These are phyloP conservation scores for Nevesoporus exiguus DNA, from an alignment of 768 basidiomycete genomes.

Conservation along the genomic window DNA sequence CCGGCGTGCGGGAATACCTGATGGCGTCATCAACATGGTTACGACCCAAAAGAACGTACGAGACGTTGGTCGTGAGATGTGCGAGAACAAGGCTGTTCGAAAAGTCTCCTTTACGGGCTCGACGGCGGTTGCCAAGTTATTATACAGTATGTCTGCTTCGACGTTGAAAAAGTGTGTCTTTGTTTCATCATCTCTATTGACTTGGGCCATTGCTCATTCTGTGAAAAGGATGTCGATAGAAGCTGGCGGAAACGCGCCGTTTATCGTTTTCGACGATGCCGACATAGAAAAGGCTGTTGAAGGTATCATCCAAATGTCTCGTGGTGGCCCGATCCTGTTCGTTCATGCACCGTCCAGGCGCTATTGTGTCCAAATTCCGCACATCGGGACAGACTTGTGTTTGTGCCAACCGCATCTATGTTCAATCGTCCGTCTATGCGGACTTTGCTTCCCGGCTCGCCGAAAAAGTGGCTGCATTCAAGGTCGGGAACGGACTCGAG, in stretches of 20 bases:
- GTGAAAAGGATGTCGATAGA: constrained; percentile 61
- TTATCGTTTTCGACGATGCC: constrained; percentile 97
- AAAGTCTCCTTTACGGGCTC: constrained; percentile 94
- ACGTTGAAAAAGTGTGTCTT: constrained; percentile 75
- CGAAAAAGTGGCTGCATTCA: constrained; percentile 78
- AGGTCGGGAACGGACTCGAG: constrained; percentile 85
- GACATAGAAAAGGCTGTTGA: constrained; percentile 90
- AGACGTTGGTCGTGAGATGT: constrained; percentile 93
- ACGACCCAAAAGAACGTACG: constrained; percentile 80
- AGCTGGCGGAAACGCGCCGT: constrained; percentile 92
- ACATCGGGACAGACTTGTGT: constrained; percentile 80
- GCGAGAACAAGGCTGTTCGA: constrained; percentile 78
- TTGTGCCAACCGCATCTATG: constrained; percentile 89
- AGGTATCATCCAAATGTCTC: constrained; percentile 40
- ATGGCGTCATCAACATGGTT: constrained; percentile 93
- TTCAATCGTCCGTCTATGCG: constrained; percentile 88
- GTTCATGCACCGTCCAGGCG: constrained; percentile 42
- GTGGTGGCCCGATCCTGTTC: neutral
- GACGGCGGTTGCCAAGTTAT: constrained; percentile 71
- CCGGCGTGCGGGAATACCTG: constrained; percentile 86
- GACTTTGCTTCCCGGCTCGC: constrained; percentile 87
- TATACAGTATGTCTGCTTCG: constrained; percentile 68
- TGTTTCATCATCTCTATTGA: neutral
- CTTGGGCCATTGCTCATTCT: neutral
- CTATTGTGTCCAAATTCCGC: constrained; percentile 77